Evolutionary conservation across 345 rosid species (phyloP).

Genomic region (Iberis pinnata): DNA sequence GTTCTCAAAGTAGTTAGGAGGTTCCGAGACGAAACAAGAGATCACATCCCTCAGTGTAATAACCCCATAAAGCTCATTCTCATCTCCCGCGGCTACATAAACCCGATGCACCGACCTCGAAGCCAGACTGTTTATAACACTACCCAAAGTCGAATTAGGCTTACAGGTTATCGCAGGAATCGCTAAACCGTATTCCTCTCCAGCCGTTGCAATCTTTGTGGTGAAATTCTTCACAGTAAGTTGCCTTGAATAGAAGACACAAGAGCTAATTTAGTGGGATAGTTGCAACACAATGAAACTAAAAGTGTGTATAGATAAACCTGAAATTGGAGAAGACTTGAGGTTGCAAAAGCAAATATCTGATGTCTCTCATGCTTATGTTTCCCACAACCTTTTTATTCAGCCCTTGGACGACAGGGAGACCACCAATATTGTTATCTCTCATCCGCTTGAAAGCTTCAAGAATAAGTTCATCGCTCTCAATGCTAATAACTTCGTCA

Average conservation of each 20-base stretch:
- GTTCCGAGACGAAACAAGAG: slow-evolving; percentile 77
- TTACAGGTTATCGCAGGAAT: slow-evolving; percentile 58
- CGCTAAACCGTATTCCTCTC: slow-evolving; percentile 38
- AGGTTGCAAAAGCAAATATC: slow-evolving; percentile 67
- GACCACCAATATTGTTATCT: slow-evolving; percentile 69
- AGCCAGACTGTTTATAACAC: slow-evolving; percentile 63
- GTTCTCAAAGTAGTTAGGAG: slow-evolving; percentile 57
- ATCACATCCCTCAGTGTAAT: slow-evolving; percentile 87
- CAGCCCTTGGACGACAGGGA: slow-evolving; percentile 51
- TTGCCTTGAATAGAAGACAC: slow-evolving; percentile 38
- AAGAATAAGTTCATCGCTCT: slow-evolving; percentile 52
- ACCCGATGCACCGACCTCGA: slow-evolving; percentile 63
- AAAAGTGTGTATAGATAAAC: slow-evolving; percentile 26
- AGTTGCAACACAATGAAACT: not conserved
- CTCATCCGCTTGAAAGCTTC: slow-evolving; percentile 81
- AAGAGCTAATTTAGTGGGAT: not conserved
- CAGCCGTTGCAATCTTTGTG: slow-evolving; percentile 37
- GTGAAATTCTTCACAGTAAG: slow-evolving; percentile 60
- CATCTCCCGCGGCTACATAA: slow-evolving; percentile 44
- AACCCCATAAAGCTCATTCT: slow-evolving; percentile 59
- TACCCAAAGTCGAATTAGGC: slow-evolving; percentile 52
- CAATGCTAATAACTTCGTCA: slow-evolving; percentile 57
- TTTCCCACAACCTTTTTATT: slow-evolving; percentile 36
- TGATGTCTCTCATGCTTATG: slow-evolving; percentile 51
- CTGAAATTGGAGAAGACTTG: slow-evolving; percentile 77